phyloP scores from a whole-genome alignment of 352 stramenopile species.

The Phytophthora citricola region DNA sequence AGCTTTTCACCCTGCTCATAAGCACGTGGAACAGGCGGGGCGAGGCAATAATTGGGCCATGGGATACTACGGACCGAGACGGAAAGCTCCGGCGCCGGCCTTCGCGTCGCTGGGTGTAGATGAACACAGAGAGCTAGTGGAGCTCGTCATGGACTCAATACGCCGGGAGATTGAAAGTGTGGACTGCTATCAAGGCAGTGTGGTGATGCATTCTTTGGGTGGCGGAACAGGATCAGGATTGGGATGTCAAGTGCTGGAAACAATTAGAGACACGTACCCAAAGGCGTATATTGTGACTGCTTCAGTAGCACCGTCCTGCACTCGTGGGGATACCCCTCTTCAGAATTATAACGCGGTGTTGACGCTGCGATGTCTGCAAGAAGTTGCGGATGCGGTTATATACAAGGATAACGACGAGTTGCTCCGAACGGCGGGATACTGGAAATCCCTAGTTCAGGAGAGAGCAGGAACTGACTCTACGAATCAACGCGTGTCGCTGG shows the following conservation, averaged over 20 bases:
- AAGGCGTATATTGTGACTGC: constrained; percentile 69
- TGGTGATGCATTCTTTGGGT: constrained; percentile 84
- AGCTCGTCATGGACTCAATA: constrained; percentile 79
- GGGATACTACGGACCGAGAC: constrained; percentile 62
- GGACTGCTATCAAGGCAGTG: constrained; percentile 73
- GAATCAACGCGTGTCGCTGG: constrained; percentile 47
- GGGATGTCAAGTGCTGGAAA: constrained; percentile 84
- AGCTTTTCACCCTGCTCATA: constrained; percentile 49
- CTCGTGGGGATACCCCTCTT: constrained; percentile 73
- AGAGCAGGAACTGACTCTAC: not conserved
- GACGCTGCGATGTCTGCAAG: constrained; percentile 69
- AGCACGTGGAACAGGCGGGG: constrained; percentile 70
- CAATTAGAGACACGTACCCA: constrained; percentile 81
- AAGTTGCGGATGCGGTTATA: constrained; percentile 77
- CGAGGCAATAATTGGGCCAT: constrained; percentile 92
- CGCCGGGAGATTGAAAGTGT: constrained; percentile 71
- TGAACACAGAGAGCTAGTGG: constrained; percentile 58
- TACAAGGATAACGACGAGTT: constrained; percentile 91
- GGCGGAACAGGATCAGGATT: constrained; percentile 85
- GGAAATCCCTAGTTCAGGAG: constrained; percentile 41
- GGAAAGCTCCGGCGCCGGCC: constrained; percentile 17
- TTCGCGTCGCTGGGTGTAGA: constrained; percentile 45
- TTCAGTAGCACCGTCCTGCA: constrained; percentile 72
- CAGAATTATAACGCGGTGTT: constrained; percentile 91
- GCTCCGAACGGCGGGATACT: constrained; percentile 59